Conservation (phyloP, 805 yeast genomes). For the Starmerella roubikii region DNA sequence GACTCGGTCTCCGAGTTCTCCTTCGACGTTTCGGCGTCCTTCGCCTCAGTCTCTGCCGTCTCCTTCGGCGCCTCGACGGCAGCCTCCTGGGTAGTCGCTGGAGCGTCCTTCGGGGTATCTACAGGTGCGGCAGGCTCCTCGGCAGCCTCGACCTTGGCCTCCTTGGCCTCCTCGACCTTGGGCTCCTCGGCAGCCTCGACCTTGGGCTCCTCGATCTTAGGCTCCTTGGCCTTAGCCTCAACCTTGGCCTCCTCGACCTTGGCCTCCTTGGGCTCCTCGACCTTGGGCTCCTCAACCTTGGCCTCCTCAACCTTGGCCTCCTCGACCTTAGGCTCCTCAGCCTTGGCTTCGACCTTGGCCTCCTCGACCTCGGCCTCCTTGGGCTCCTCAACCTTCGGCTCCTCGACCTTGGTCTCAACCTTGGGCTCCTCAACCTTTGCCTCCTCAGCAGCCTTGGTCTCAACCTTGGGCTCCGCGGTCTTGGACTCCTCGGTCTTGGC, state of each 20-base stretch:
- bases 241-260: not conserved
- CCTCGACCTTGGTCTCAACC: not conserved
- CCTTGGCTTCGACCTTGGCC: no score
- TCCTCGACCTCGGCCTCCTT: not conserved
- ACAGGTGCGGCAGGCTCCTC: not conserved
- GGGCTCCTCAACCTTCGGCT: not conserved
- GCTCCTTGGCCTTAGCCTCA: not conserved
- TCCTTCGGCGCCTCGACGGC: not conserved
- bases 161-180: not conserved
- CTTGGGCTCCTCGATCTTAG: not conserved
- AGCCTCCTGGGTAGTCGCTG: not conserved
- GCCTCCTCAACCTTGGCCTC: no score
- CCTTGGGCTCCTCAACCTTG: no score
- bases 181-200: not conserved
- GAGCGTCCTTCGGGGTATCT: not conserved
- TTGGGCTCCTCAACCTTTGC: not conserved
- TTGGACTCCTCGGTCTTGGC: constrained; percentile 1
- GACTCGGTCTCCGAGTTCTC: not conserved
- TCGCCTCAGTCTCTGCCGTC: not conserved
- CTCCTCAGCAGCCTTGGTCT: not conserved
- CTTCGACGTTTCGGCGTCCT: not conserved
- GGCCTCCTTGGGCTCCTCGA: not conserved
- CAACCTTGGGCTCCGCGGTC: not conserved
- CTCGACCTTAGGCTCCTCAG: no score
- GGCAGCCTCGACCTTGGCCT: not conserved